phyloP scores from a whole-genome alignment of 164 flowering plant genomes.

The Buxus sempervirens region DNA sequence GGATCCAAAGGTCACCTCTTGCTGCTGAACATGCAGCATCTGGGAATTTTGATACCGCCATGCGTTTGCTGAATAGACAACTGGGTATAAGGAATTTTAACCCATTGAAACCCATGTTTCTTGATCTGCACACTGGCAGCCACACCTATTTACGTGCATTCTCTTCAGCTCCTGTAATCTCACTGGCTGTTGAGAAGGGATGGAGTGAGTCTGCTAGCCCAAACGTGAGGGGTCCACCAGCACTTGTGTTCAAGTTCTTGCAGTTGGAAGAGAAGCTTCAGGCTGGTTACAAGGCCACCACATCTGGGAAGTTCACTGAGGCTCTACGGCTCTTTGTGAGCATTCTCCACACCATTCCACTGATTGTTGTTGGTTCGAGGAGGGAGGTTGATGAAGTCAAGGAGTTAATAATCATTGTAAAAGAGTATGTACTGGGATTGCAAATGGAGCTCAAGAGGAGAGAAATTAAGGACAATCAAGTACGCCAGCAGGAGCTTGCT shows the following conservation, averaged over 20 bases:
- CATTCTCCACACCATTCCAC: slow-evolving; percentile 53
- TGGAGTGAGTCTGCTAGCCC: slow-evolving; percentile 63
- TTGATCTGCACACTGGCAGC: slow-evolving; percentile 75
- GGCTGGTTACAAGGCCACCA: slow-evolving; percentile 64
- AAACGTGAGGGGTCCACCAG: slow-evolving; percentile 73
- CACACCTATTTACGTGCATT: slow-evolving; percentile 61
- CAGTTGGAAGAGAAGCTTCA: slow-evolving; percentile 80
- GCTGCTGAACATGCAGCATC: slow-evolving; percentile 97
- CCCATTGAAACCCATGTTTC: slow-evolving; percentile 63
- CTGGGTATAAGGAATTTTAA: slow-evolving; percentile 67
- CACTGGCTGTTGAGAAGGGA: slow-evolving; percentile 68
- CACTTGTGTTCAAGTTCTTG: slow-evolving; percentile 66
- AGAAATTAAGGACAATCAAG: slow-evolving; percentile 39
- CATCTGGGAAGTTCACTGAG: slow-evolving; percentile 54
- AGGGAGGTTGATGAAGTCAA: slow-evolving; percentile 77
- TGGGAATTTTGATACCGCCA: slow-evolving; percentile 76
- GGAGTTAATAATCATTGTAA: slow-evolving; percentile 60
- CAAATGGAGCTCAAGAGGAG: slow-evolving; percentile 55
- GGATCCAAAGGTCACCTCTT: slow-evolving; percentile 81
- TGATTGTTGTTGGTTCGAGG: slow-evolving; percentile 66
- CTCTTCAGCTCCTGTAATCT: slow-evolving; percentile 48
- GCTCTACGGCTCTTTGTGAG: slow-evolving; percentile 53
- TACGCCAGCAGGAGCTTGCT: slow-evolving; percentile 69
- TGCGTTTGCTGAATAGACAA: slow-evolving; percentile 62
- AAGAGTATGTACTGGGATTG: slow-evolving; percentile 52